Percentiles rank a stretch among this genome's conserved stretches.
Conservation (phyloP, 2,329 filamentous ascomycete genomes). For the Clarireedia sp. region DNA sequence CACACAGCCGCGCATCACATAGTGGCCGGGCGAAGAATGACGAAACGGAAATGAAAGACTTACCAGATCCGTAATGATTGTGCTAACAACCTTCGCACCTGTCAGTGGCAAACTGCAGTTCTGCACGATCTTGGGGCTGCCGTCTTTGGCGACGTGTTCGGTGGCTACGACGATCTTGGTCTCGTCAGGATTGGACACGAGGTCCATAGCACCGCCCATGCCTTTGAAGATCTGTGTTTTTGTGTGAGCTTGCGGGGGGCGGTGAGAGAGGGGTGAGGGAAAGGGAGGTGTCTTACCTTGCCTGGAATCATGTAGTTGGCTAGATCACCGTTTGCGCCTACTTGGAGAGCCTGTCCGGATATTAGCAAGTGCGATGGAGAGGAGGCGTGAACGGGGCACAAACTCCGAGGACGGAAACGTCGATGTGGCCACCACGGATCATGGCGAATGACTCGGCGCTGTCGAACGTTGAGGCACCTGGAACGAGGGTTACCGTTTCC, state of each 20-base stretch:
- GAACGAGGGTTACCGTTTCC: slow-evolving; percentile 72
- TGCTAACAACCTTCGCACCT: slow-evolving; percentile 57
- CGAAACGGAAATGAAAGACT: slow-evolving; percentile 22
- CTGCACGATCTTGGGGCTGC: slow-evolving; percentile 58
- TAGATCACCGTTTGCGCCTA: slow-evolving; percentile 67
- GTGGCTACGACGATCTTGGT: slow-evolving; percentile 67
- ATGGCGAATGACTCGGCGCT: slow-evolving; percentile 76
- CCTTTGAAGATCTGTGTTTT: slow-evolving; percentile 53
- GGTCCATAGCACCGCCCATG: slow-evolving; percentile 72
- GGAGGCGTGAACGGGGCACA: not conserved
- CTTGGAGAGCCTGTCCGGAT: slow-evolving; percentile 42
- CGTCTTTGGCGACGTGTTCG: slow-evolving; percentile 61
- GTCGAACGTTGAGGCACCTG: slow-evolving; percentile 70
- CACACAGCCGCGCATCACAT: not conserved
- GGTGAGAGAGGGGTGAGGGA: not conserved
- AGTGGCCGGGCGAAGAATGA: not conserved
- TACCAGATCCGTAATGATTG: slow-evolving; percentile 66
- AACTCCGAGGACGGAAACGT: slow-evolving; percentile 68
- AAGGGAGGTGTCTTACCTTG: slow-evolving; percentile 45
- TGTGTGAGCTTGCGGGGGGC: not conserved
- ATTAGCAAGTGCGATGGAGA: not conserved
- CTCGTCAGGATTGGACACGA: slow-evolving; percentile 60
- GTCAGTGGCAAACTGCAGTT: slow-evolving; percentile 57
- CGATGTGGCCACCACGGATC: slow-evolving; percentile 76
- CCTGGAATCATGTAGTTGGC: slow-evolving; percentile 88